Percentiles rank a stretch among this genome's conserved stretches.
Evolutionary conservation across 2,329 filamentous ascomycete species (phyloP).

Genomic region (Penicillium sp.): DNA sequence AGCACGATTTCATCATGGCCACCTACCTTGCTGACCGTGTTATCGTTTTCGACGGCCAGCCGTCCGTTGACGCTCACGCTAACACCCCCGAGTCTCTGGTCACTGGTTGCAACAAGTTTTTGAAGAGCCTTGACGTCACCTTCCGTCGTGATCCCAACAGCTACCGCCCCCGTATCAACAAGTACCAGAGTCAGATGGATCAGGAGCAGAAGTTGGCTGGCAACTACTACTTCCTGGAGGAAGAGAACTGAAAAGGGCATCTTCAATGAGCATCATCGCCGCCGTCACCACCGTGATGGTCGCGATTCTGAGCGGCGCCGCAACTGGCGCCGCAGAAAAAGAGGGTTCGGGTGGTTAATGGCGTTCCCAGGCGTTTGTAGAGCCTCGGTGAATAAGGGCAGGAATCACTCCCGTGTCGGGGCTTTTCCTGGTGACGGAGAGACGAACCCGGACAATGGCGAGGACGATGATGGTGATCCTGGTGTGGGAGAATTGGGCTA

Average conservation of each 20-base stretch:
- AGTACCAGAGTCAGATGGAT: conserved; percentile 90
- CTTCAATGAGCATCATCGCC: conserved; percentile 42
- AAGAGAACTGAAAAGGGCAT: conserved; percentile 70
- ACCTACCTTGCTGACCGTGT: conserved; percentile 85
- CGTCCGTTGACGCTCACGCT: conserved; percentile 82
- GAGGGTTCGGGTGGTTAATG: conserved; percentile 37
- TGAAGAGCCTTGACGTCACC: conserved; percentile 95
- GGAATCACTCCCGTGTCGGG: conserved; percentile 27
- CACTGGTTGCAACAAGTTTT: conserved; percentile 93
- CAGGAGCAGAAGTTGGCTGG: conserved; percentile 93
- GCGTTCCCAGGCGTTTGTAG: conserved; percentile 47
- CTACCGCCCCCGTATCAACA: conserved; percentile 97
- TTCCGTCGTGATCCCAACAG: conserved; percentile 98
- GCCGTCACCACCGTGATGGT: conserved; percentile 37
- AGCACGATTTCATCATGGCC: conserved; percentile 99
- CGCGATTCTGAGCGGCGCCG: conserved; percentile 38
- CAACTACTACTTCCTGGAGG: conserved; percentile 98
- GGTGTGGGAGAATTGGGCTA: conserved; percentile 62
- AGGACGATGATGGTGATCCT: conserved; percentile 56
- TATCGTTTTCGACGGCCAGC: conserved; percentile 96
- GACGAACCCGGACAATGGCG: conserved; percentile 58
- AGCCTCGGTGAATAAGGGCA: conserved; percentile 32
- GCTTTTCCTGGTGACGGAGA: conserved; percentile 54
- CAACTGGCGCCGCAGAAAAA: conserved; percentile 26
- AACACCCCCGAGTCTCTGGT: conserved; percentile 89